Evolutionary conservation across 768 basidiomycete genomes (phyloP).

Genomic region (Calocybe cyanea): DNA sequence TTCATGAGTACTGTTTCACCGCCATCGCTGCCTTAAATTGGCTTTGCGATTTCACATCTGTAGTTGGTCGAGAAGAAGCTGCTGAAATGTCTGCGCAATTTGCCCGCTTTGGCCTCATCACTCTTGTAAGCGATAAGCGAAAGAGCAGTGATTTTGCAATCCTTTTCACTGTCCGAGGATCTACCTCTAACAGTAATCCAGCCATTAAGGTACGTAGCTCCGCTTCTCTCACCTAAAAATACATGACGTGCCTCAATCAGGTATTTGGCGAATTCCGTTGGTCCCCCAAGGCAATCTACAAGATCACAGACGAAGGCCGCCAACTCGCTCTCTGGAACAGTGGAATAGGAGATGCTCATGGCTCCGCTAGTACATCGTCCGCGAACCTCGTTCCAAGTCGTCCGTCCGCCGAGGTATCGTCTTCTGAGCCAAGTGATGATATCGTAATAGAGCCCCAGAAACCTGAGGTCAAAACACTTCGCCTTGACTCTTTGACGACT

Average conservation of each 20-base stretch:
- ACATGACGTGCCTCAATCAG: constrained; percentile 35
- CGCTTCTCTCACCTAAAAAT: constrained; percentile 10
- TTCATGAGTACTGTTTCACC: constrained; percentile 74
- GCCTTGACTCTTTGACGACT: constrained; percentile 75
- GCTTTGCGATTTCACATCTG: constrained; percentile 96
- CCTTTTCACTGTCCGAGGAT: constrained; percentile 87
- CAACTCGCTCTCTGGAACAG: constrained; percentile 83
- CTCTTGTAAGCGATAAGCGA: constrained; percentile 84
- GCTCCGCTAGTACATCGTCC: constrained; percentile 65
- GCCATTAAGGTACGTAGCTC: constrained; percentile 59
- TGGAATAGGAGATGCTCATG: constrained; percentile 33
- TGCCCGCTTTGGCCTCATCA: constrained; percentile 89
- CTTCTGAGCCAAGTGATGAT: constrained; percentile 19
- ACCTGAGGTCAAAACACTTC: constrained; percentile 65
- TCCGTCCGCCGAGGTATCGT: constrained; percentile 52
- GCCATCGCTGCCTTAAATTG: constrained; percentile 91
- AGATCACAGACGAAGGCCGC: constrained; percentile 88
- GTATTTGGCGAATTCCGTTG: constrained; percentile 96
- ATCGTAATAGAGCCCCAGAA: constrained; percentile 30
- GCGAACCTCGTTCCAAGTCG: constrained; percentile 60
- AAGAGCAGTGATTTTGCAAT: constrained; percentile 90
- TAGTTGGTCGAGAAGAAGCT: constrained; percentile 93
- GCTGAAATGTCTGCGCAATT: constrained; percentile 98
- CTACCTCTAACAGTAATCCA: constrained; percentile 70
- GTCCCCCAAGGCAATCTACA: constrained; percentile 93